Conservation (phyloP, 1,284 basidiomycete genomes). For the Termitomyces sp. region DNA sequence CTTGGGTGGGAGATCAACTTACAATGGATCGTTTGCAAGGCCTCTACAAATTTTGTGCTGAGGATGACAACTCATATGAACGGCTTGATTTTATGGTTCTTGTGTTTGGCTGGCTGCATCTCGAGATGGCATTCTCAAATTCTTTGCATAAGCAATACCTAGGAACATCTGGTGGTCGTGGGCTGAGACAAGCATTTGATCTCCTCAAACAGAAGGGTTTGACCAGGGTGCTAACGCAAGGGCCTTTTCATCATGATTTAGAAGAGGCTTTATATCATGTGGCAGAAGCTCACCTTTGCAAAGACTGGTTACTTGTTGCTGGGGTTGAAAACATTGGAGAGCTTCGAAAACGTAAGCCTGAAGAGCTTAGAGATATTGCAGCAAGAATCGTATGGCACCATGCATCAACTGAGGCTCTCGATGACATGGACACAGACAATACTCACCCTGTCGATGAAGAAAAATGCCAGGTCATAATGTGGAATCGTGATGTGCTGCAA, state of each 20-base stretch:
- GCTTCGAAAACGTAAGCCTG: slow-evolving; percentile 19
- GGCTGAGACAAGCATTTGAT: slow-evolving; percentile 24
- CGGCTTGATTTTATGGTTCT: too few species aligned
- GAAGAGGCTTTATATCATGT: slow-evolving; percentile 27
- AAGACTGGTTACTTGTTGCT: slow-evolving; percentile 21
- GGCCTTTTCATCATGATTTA: slow-evolving; percentile 29
- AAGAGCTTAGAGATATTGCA: slow-evolving; percentile 21
- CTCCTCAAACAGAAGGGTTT: slow-evolving; percentile 25
- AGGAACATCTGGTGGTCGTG: slow-evolving; percentile 23
- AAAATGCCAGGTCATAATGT: slow-evolving; percentile 24
- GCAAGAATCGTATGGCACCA: slow-evolving; percentile 16
- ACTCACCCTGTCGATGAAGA: slow-evolving; percentile 7
- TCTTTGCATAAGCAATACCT: slow-evolving; percentile 30
- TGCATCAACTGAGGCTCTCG: slow-evolving; percentile 24
- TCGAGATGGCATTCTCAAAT: slow-evolving; percentile 26
- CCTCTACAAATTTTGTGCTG: slow-evolving; percentile 23
- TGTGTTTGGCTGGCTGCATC: too few species aligned
- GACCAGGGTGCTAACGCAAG: slow-evolving; percentile 17
- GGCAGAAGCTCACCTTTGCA: slow-evolving; percentile 28
- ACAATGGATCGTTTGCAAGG: slow-evolving; percentile 26
- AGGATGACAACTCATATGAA: slow-evolving; percentile 15
- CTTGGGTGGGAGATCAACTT: slow-evolving; percentile 32
- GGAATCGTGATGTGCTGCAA: slow-evolving; percentile 29
- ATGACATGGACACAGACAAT: slow-evolving; percentile 14
- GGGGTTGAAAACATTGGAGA: slow-evolving; percentile 19